phyloP scores from a whole-genome alignment of 2,329 filamentous ascomycete genomes.

The Ilyonectria sp. region DNA sequence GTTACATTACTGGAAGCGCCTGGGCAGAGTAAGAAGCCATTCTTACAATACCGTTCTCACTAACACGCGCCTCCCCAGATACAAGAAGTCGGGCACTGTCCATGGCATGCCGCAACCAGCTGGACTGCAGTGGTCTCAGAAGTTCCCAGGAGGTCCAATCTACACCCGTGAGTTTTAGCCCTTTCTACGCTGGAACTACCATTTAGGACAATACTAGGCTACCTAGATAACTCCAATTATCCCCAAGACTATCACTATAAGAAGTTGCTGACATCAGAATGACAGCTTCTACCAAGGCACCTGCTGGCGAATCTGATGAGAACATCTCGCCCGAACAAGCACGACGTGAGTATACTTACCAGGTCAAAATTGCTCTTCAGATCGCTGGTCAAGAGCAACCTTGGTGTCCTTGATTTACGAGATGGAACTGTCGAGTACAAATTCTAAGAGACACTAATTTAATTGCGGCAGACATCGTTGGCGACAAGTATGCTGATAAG shows the following conservation, averaged over 20 bases:
- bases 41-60: not conserved
- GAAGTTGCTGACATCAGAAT: constrained; percentile 62
- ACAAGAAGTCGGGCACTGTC: constrained; percentile 80
- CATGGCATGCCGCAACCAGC: constrained; percentile 80
- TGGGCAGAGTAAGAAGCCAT: constrained; percentile 74
- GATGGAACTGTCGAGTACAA: too few species aligned
- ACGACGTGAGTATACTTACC: not conserved
- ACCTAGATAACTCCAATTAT: not conserved
- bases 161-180: constrained; percentile 70
- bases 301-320: constrained; percentile 83
- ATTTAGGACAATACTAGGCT: not conserved
- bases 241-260: not conserved
- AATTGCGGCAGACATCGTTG: constrained; percentile 48
- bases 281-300: constrained; percentile 88
- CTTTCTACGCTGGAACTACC: constrained; percentile 47
- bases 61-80: constrained; percentile 41
- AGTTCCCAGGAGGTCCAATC: constrained; percentile 76
- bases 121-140: constrained; percentile 79
- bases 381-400: not conserved
- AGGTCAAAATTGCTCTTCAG: not conserved
- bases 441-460: not conserved
- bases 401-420: too few species aligned
- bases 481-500: constrained; percentile 48
- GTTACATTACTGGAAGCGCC: constrained; percentile 89
- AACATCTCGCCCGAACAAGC: constrained; percentile 84